These are phyloP conservation scores for Mucor racemosus DNA, from an alignment of 371 early-diverging fungal genomes.

Conservation along the genomic window DNA sequence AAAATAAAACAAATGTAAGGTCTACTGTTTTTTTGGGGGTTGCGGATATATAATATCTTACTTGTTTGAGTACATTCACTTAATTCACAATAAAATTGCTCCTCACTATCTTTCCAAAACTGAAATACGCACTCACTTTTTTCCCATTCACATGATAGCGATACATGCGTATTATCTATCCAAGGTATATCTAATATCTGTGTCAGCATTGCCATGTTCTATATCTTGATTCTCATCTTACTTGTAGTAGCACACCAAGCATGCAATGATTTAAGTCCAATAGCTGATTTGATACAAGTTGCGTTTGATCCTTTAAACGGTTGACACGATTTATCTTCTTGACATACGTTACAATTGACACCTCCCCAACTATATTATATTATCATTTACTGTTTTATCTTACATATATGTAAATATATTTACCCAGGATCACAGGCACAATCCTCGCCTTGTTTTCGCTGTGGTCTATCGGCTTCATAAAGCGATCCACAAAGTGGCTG, in stretches of 20 bases:
- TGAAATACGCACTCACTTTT: conserved; percentile 49
- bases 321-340: conserved; percentile 40
- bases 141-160: conserved; percentile 52
- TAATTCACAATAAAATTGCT: conserved; percentile 64
- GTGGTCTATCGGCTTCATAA: conserved; percentile 36
- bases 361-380: conserved; percentile 49
- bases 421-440: conserved; percentile 56
- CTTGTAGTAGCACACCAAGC: conserved; percentile 59
- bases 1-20: no score
- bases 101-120: conserved; percentile 61
- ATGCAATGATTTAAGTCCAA: conserved; percentile 55
- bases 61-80: conserved; percentile 57
- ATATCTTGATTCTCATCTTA: conserved; percentile 14
- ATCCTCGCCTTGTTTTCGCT: conserved; percentile 29
- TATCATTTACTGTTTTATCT: neutral
- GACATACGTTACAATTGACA: conserved; percentile 55
- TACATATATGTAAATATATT: neutral
- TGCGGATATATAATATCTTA: conserved; percentile 10
- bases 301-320: conserved; percentile 43
- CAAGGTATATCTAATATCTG: conserved; percentile 50
- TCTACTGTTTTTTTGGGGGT: no score
- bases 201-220: neutral
- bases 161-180: conserved; percentile 56
- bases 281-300: conserved; percentile 49
- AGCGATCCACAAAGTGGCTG: conserved; percentile 53